Conservation (phyloP, 495 filamentous ascomycete genomes). For the Lasiosphaeria miniovina region DNA sequence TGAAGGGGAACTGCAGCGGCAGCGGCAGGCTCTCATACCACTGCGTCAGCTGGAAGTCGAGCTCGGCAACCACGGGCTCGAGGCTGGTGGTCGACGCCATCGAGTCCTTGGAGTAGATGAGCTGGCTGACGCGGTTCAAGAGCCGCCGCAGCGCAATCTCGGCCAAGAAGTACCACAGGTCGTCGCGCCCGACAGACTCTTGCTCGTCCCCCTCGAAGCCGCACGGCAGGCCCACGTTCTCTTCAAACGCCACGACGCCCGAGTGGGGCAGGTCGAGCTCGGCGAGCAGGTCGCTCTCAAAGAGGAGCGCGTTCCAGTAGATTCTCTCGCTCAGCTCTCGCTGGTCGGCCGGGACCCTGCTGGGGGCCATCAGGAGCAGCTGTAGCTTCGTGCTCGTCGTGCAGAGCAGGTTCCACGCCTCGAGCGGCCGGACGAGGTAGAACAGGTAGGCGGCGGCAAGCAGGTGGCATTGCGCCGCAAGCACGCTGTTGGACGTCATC, state of each 20-base stretch:
- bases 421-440: constrained; percentile 74
- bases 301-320: constrained; percentile 80
- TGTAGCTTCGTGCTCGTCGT: constrained; percentile 79
- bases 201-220: constrained; percentile 70
- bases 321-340: constrained; percentile 71
- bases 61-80: constrained; percentile 72
- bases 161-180: constrained; percentile 80
- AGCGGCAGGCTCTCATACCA: constrained; percentile 78
- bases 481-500: constrained; percentile 74
- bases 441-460: constrained; percentile 77
- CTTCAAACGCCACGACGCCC: constrained; percentile 76
- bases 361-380: constrained; percentile 67
- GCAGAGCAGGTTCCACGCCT: constrained; percentile 77
- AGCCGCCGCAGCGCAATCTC: constrained; percentile 75
- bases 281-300: constrained; percentile 77
- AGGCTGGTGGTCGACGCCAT: constrained; percentile 65
- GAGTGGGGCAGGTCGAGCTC: constrained; percentile 80
- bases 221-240: constrained; percentile 71
- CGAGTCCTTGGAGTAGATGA: constrained; percentile 74
- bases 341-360: constrained; percentile 62
- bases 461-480: constrained; percentile 75
- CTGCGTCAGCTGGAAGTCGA: constrained; percentile 77
- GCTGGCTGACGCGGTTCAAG: constrained; percentile 74
- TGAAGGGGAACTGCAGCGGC: constrained; percentile 72
- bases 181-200: constrained; percentile 63